Evolutionary conservation across 2,329 filamentous ascomycete genomes (phyloP), one percentile per base, ranked within the genome.

Genomic region (Fusarium sp.): DNA sequence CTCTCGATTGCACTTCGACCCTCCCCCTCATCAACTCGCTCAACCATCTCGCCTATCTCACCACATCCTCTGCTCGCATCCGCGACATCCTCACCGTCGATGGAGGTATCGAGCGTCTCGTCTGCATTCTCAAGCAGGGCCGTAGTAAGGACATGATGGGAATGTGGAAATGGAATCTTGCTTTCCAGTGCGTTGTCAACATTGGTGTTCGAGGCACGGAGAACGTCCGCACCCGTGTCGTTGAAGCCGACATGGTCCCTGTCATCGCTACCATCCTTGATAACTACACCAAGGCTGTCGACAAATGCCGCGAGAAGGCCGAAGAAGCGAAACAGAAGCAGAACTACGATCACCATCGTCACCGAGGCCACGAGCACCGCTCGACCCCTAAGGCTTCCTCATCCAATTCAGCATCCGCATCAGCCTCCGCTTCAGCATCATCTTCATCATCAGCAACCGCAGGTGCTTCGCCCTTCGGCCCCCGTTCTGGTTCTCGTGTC

Each of bases 161-260:
- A 80, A 97, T 97, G 93, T 99, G 96, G 96, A 98, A 98, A 82
- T 99, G 96, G 96, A 99, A 98, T 78, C 87, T 99, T 68, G 96
- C 96, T 55, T 99, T 99, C 80, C 96, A 98, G 82, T 99, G 96
- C 80, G 94, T 98, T 71, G 96, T 99, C 79, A 99, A 99, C 81
- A 98, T 99, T 78, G 96, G 96, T 60, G 95, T 99, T 64, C 89
- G 96, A 73, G 96, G 96, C 64, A 98, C 96, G 14, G 96, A 99
- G 83, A 90, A 89, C 72, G 96, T 99, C 63, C 89, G 96, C 74
- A 98, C 96, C 61, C 88, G 96, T 72, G 95, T 99, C 4, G 96
- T 99, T 55, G 96, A 99, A 82, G 96, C 96, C 68, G 96, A 99
- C 81, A 98, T 99, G 93, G 96, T 99, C 6, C 96, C 96, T 4